Evolutionary conservation across 768 basidiomycete genomes (phyloP).

Genomic region (Nidula microcarpa): DNA sequence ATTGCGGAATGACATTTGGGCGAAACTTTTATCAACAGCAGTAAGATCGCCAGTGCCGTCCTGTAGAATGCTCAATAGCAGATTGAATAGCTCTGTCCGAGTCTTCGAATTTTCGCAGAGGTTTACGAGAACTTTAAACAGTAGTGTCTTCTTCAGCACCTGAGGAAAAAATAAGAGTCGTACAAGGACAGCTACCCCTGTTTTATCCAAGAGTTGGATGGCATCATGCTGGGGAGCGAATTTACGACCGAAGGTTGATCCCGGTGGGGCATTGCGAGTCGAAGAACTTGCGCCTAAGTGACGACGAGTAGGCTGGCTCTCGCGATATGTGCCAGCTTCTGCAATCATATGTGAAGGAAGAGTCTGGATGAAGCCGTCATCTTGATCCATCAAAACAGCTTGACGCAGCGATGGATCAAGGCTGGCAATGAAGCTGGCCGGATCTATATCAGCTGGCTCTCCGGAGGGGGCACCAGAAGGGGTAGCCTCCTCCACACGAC

Average conservation of each 20-base stretch:
- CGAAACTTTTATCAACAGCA: slow-evolving; percentile 90
- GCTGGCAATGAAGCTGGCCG: slow-evolving; percentile 88
- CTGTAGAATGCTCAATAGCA: slow-evolving; percentile 90
- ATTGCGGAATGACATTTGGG: slow-evolving; percentile 80
- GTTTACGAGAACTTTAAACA: slow-evolving; percentile 90
- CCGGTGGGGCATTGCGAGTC: slow-evolving; percentile 21
- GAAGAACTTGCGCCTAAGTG: slow-evolving; percentile 23
- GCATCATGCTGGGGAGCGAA: slow-evolving; percentile 70
- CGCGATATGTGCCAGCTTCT: slow-evolving; percentile 74
- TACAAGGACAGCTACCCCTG: slow-evolving; percentile 83
- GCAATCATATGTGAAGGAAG: slow-evolving; percentile 85
- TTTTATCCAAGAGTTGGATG: slow-evolving; percentile 88
- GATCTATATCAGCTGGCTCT: slow-evolving; percentile 74
- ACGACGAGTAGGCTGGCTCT: slow-evolving; percentile 37
- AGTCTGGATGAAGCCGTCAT: slow-evolving; percentile 78
- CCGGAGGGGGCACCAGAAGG: slow-evolving; percentile 42
- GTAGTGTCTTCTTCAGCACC: slow-evolving; percentile 75
- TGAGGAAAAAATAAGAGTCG: slow-evolving; percentile 97
- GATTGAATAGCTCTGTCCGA: slow-evolving; percentile 88
- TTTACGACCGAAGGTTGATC: slow-evolving; percentile 40
- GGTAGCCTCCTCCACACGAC: slow-evolving; percentile 32
- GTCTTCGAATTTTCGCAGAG: slow-evolving; percentile 94
- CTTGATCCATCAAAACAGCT: slow-evolving; percentile 87
- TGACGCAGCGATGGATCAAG: slow-evolving; percentile 87
- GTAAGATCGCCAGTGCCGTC: slow-evolving; percentile 92